A percentile compares a stretch with the other conserved stretches of the same genome.
Evolutionary conservation across 176 grass and related monocot species (phyloP).

Genomic region (Hsuehochloa calcarea): DNA sequence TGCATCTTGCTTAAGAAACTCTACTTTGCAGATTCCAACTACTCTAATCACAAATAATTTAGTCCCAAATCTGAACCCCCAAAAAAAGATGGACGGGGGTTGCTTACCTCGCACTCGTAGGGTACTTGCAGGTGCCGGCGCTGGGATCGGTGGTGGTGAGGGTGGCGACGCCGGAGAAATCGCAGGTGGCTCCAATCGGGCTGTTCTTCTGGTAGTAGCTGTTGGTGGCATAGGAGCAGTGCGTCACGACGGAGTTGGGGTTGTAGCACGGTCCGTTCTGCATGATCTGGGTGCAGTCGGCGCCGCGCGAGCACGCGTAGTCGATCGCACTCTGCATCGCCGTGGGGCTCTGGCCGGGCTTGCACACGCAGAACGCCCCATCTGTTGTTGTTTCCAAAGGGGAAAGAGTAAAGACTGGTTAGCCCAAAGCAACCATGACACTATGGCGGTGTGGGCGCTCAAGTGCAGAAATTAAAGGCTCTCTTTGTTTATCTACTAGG

Average conservation of each 20-base stretch:
- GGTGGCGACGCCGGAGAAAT: conserved; percentile 59
- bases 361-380: conserved; percentile 80
- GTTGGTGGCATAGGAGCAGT: conserved; percentile 82
- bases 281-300: conserved; percentile 60
- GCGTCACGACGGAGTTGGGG: conserved; percentile 38
- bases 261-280: conserved; percentile 48
- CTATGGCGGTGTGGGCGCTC: too few species aligned
- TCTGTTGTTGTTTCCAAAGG: conserved; percentile 12
- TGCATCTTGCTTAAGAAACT: conserved; percentile 13
- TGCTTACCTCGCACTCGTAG: conserved; percentile 15
- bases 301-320: conserved; percentile 81
- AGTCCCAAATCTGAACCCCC: background rate
- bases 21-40: conserved; percentile 26
- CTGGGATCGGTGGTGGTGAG: conserved; percentile 52
- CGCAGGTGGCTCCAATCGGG: conserved; percentile 48
- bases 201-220: conserved; percentile 75
- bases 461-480: background rate
- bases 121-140: conserved; percentile 46
- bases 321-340: conserved; percentile 74
- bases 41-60: background rate
- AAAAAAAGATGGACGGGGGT: background rate
- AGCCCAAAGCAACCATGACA: background rate
- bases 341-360: conserved; percentile 22
- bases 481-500: background rate
- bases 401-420: background rate